Base-by-base conservation (phyloP, 2,329 filamentous ascomycete genomes). In the Fusarium xyrophilum region DNA sequence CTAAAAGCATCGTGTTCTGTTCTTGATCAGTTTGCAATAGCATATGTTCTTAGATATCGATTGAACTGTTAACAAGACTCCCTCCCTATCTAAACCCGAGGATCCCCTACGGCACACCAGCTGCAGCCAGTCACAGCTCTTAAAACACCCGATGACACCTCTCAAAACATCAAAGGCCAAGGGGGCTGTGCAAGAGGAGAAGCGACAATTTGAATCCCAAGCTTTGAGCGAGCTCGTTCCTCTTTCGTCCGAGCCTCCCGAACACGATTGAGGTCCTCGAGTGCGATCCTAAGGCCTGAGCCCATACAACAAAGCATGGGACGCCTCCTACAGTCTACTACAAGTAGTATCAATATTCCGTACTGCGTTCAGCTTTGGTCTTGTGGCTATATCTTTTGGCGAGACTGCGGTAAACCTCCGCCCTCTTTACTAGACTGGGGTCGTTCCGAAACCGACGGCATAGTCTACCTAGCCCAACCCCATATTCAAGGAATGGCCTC, bases 141-240 rank as follows among this genome's bases (percentile, higher is more conserved):
- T 64, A 51, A 28, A 28, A 55, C 51, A 54, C 42, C 48, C 56
- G 47, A 66, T 65, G 61, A 52, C 63, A 62, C 40, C 63, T 56
- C 46, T 54, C 53, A 30, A 39, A 63, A 58, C 46, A 39, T 46
- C 50, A 25, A 68, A 61, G 60, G 65, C 13, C 36, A 44, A 54
- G 65, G 65, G 65, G 65, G 65, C 65, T 68, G 65, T 68, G 65
- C 63, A 66, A 62, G 53, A 65, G 50, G 50, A 66, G 62, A 66
- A 66, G 56, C 44, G 50, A 42, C 60, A 57, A 52, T 43, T 55
- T 38, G 46, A 38, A 47, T 53, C 53, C 40, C 60, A 58, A 44
- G 39, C 25, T 63, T 27, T 17, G 47, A 56, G 57, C 40, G 32
- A 63, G 43, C 39, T 61, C 55, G 47, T 60, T 43, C 56, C 40